Evolutionary conservation across 306 rosid species (phyloP), one percentile per base, ranked within the genome.

Genomic region (Begonia masoniana): DNA sequence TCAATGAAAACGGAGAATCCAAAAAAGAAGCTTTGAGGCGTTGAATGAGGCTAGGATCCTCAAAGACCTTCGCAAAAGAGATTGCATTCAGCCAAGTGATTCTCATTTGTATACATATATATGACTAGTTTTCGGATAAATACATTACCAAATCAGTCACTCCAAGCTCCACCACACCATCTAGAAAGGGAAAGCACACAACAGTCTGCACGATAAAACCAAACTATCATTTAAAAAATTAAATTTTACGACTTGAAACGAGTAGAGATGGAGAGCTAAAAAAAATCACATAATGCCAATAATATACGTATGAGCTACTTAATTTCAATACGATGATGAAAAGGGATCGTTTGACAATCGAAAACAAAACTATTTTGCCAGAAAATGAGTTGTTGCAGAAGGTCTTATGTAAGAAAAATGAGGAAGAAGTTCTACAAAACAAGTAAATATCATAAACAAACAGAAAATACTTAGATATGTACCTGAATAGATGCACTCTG

Each of bases 401-500:
- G 2, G 10, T 12, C 47, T 9, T 0, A 3, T 6, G 13, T 43
- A 6, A 12, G 0, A 43, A 9, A 9, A 43, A 6, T 2, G 47
- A 43, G 3, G 13, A 43, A 43, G 47, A 9, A 12, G 13, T 43
- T 9, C 24, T 21, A 21, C 24, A 21, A 21, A 21, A 21, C 24
- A 21, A 21, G 24, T 21, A 21, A 3, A 26, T 26, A 0, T 0
- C 39, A 31, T 7, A 5, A 31, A 7, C 39, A 31, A 31, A 31
- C 39, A 6, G 8, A 31, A 5, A 31, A 31, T 31, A 31, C 8
- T 45, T 45, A 50, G 9, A 61, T 39, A 36, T 13, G 49, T 72
- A 87, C 96, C 96, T 83, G 75, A 73, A 87, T 81, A 39, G 85
- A 78, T 41, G 94, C 96, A 41, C 94, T 83, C 96, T 87, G 91